Conservation (phyloP, 441 rosid species). For the Kokia cookei region DNA sequence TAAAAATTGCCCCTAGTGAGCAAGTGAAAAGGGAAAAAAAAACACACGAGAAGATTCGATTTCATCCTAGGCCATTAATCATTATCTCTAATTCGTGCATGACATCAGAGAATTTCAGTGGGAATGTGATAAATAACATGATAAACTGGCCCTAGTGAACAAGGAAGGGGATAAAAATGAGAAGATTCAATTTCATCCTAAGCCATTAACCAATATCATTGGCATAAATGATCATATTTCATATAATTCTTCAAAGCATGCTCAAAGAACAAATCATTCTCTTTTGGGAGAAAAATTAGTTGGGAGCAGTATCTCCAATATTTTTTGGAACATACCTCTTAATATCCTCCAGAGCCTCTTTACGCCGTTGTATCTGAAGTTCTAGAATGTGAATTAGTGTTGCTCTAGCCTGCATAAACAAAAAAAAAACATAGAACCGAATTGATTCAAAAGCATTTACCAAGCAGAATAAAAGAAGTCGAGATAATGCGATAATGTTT, state of each 20-base stretch:
- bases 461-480: not conserved
- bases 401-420: conserved; percentile 68
- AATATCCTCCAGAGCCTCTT: conserved; percentile 91
- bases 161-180: not conserved
- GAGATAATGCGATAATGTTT: not conserved
- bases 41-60: not conserved
- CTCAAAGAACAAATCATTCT: not conserved
- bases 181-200: not conserved
- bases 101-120: too few species aligned
- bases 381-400: conserved; percentile 85
- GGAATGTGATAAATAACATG: too few species aligned
- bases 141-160: not conserved
- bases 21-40: not conserved
- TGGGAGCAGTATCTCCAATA: not conserved
- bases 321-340: conserved; percentile 45
- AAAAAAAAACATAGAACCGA: not conserved
- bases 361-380: conserved; percentile 76
- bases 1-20: not conserved
- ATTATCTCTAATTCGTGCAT: not conserved
- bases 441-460: not conserved
- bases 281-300: not conserved
- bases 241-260: not conserved
- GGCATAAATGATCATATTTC: not conserved
- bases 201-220: not conserved
- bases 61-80: not conserved